Evolutionary conservation across 2,329 filamentous ascomycete species (phyloP).

Genomic region (Microcyclosporella mali): DNA sequence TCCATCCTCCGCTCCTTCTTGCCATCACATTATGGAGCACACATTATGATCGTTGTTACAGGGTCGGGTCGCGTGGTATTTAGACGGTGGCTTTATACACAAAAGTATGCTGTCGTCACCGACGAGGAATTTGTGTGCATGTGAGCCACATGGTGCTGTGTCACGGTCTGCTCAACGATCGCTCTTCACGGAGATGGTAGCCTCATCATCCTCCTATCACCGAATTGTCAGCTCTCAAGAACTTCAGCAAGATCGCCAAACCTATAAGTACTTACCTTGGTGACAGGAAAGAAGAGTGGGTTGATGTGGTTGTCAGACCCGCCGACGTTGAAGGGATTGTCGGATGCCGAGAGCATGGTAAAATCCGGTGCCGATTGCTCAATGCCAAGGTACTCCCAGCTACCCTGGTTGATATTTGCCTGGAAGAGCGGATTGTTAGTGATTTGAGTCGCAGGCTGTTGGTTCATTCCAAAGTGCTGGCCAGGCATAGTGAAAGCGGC

Average conservation of each 20-base stretch:
- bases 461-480: slow-evolving; percentile 3
- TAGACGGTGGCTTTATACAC: background rate
- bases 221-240: background rate
- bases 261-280: background rate
- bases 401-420: slow-evolving; percentile 2
- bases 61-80: background rate
- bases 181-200: slow-evolving; percentile 28
- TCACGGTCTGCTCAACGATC: slow-evolving; percentile 7
- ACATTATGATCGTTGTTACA: slow-evolving; percentile 18
- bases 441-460: background rate
- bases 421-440: slow-evolving; percentile 8
- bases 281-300: slow-evolving; percentile 26
- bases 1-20: background rate
- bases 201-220: slow-evolving; percentile 26
- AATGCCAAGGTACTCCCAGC: slow-evolving; percentile 11
- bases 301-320: slow-evolving; percentile 17
- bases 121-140: background rate
- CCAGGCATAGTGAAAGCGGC: slow-evolving; percentile 1
- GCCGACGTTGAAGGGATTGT: slow-evolving; percentile 4
- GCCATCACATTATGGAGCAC: slow-evolving; percentile 13
- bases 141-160: background rate
- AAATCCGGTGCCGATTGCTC: background rate
- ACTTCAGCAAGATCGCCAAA: too few species aligned
- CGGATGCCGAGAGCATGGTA: background rate
- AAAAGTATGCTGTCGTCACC: slow-evolving; percentile 1